Evolutionary conservation across 2,329 filamentous ascomycete genomes (phyloP).

Genomic region (Aciculosporium take): DNA sequence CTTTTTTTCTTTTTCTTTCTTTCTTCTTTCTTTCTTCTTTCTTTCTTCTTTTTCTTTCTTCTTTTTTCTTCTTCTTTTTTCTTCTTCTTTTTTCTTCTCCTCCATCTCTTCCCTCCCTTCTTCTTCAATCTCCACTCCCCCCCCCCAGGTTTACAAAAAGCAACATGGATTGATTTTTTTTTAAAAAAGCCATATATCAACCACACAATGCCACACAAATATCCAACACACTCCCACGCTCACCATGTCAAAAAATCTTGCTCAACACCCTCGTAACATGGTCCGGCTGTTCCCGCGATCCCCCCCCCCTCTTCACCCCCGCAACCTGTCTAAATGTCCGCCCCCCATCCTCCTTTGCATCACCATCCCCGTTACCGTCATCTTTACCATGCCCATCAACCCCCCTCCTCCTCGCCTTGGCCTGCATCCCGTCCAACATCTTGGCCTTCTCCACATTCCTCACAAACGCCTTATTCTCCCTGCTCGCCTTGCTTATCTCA

Average conservation of each 20-base stretch:
- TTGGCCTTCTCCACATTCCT: constrained; percentile 67
- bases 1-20: no score
- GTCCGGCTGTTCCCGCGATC: constrained; percentile 33
- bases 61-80: no score
- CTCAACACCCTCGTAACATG: constrained; percentile 45
- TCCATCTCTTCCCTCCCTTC: no score
- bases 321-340: constrained; percentile 53
- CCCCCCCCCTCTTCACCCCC: constrained; percentile 36
- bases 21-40: no score
- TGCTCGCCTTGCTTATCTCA: constrained; percentile 60
- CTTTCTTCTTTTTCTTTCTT: no score
- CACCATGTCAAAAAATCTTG: constrained; percentile 42
- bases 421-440: constrained; percentile 61
- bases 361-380: neutral
- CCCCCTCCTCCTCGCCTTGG: constrained; percentile 32
- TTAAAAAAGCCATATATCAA: neutral
- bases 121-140: no score
- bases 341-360: constrained; percentile 10
- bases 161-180: no score
- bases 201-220: neutral
- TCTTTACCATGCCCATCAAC: constrained; percentile 12
- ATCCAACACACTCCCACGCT: neutral
- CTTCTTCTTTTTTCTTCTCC: no score
- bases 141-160: no score
- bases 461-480: constrained; percentile 71